phyloP scores from a whole-genome alignment of 305 asterid genomes.

The Lippia alba region DNA sequence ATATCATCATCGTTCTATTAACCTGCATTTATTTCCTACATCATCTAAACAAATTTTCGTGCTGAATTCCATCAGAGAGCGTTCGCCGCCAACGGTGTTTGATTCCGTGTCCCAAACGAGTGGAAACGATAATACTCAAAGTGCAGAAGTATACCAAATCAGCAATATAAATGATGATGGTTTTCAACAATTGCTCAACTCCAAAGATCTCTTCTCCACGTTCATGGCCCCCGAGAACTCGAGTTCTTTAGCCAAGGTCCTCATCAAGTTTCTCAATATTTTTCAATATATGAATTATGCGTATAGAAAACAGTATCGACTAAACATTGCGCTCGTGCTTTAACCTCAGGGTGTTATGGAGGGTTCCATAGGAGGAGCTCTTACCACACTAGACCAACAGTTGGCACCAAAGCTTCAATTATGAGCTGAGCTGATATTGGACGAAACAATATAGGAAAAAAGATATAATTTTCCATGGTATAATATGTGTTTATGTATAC shows the following conservation, averaged over 20 bases:
- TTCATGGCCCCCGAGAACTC: conserved; percentile 39
- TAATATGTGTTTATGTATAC: background rate
- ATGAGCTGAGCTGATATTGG: conserved; percentile 19
- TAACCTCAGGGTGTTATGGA: conserved; percentile 44
- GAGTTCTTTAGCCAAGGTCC: conserved; percentile 47
- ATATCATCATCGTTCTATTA: too few relatives aligned
- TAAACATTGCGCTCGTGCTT: background rate
- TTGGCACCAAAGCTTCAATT: conserved; percentile 48
- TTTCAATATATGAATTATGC: too few relatives aligned
- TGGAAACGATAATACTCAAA: conserved; percentile 52
- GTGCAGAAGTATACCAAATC: conserved; percentile 42
- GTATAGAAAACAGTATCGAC: too few relatives aligned
- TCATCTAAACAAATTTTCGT: too few relatives aligned
- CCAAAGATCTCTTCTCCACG: conserved; percentile 41
- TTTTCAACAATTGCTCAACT: conserved; percentile 44
- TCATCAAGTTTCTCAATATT: too few relatives aligned
- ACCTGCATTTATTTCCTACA: too few relatives aligned
- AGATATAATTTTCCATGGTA: background rate
- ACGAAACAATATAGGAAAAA: background rate
- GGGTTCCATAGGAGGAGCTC: conserved; percentile 34
- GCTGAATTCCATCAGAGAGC: conserved; percentile 43
- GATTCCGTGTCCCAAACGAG: conserved; percentile 59
- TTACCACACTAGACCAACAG: conserved; percentile 39
- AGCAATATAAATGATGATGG: conserved; percentile 35
- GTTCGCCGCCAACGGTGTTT: conserved; percentile 50